These are phyloP conservation scores for Neurospora sp. DNA, from an alignment of 495 filamentous ascomycete species.

Conservation along the genomic window DNA sequence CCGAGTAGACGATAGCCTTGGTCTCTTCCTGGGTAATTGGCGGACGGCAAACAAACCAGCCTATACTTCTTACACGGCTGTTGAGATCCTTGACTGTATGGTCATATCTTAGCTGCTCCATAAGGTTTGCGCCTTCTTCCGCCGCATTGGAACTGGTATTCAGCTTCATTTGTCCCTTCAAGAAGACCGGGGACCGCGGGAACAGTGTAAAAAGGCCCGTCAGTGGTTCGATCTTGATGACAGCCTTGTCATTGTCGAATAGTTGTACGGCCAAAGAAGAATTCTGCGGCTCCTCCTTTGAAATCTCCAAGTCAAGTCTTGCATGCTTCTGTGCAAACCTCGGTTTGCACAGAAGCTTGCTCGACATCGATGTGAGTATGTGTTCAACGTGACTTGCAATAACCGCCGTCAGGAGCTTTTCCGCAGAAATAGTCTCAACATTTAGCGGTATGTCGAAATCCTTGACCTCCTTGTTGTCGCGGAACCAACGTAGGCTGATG, in stretches of 20 bases:
- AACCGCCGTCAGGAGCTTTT: constrained; percentile 58
- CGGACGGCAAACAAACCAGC: constrained; percentile 46
- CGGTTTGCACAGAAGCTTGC: constrained; percentile 41
- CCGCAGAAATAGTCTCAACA: constrained; percentile 55
- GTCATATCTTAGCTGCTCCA: constrained; percentile 48
- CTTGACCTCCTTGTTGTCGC: constrained; percentile 62
- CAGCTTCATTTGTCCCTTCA: constrained; percentile 37
- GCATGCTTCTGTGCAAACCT: constrained; percentile 49
- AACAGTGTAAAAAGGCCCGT: constrained; percentile 46
- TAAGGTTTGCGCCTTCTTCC: constrained; percentile 39
- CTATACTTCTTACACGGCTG: constrained; percentile 45
- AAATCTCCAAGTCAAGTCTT: constrained; percentile 43
- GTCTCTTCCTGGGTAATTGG: constrained; percentile 49
- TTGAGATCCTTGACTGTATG: constrained; percentile 54
- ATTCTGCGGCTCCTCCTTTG: constrained; percentile 50
- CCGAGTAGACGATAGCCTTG: constrained; percentile 46
- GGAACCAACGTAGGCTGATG: constrained; percentile 73
- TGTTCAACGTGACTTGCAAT: constrained; percentile 64
- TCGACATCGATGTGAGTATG: constrained; percentile 51
- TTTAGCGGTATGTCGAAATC: constrained; percentile 56
- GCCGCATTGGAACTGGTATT: constrained; percentile 43
- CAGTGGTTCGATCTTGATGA: constrained; percentile 59
- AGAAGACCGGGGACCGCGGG: constrained; percentile 30
- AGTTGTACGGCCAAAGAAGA: constrained; percentile 59
- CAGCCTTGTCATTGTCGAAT: constrained; percentile 43